Percentiles rank a stretch among this genome's conserved stretches.
Conservation (phyloP, 2,329 filamentous ascomycete species). For the Bimuria novae-zelandiae region DNA sequence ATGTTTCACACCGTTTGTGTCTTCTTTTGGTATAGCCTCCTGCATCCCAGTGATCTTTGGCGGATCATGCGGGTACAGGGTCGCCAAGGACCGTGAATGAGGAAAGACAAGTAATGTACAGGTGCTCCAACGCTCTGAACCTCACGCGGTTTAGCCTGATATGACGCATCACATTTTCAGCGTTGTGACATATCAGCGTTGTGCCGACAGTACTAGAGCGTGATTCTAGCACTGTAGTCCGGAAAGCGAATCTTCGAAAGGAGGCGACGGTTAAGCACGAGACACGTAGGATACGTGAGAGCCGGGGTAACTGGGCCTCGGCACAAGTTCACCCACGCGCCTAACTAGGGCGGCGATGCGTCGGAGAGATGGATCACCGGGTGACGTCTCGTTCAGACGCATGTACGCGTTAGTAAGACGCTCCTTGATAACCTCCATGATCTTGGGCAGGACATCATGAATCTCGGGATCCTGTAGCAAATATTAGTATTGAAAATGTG, state of each 20-base stretch:
- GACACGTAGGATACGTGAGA: slow-evolving; percentile 13
- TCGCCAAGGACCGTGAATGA: no score
- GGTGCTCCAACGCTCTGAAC: not conserved
- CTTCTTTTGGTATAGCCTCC: not conserved
- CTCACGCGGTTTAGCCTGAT: not conserved
- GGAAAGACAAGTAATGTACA: slow-evolving; percentile 7
- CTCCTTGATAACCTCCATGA: slow-evolving; percentile 63
- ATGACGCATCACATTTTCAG: slow-evolving; percentile 34
- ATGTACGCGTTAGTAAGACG: slow-evolving; percentile 63
- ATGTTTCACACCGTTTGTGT: slow-evolving; percentile 12
- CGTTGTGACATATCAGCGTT: slow-evolving; percentile 12
- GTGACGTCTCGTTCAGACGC: slow-evolving; percentile 57
- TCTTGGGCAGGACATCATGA: slow-evolving; percentile 60
- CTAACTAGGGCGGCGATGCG: slow-evolving; percentile 54
- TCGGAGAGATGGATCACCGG: slow-evolving; percentile 57
- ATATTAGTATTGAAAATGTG: slow-evolving; percentile 18
- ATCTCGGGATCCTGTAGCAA: slow-evolving; percentile 57
- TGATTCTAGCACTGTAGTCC: no score
- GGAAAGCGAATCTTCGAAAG: slow-evolving; percentile 5
- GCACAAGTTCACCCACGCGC: slow-evolving; percentile 39
- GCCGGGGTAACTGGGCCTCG: slow-evolving; percentile 25
- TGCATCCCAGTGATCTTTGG: not conserved
- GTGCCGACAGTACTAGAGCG: no score
- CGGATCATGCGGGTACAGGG: no score
- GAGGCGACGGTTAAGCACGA: not conserved